phyloP scores from a whole-genome alignment of 192 early-diverging fungal genomes.

The Linnemannia zychae region DNA sequence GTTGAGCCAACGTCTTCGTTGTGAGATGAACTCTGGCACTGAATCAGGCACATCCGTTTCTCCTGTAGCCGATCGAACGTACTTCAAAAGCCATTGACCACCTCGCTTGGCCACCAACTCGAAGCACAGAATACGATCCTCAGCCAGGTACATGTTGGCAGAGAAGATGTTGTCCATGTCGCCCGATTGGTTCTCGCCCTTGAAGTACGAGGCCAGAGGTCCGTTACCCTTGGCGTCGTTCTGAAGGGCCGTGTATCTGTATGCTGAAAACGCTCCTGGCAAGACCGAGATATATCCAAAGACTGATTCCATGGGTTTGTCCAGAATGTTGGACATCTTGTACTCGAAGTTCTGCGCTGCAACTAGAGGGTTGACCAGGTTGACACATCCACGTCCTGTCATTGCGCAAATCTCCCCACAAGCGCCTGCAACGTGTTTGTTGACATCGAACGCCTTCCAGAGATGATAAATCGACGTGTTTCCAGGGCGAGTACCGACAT shows the following conservation, averaged over 20 bases:
- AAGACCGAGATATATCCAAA: slow-evolving; percentile 97
- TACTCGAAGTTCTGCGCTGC: slow-evolving; percentile 90
- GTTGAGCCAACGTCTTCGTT: slow-evolving; percentile 86
- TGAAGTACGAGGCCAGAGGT: slow-evolving; percentile 82
- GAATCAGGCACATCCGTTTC: slow-evolving; percentile 85
- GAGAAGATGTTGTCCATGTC: slow-evolving; percentile 70
- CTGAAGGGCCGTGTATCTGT: slow-evolving; percentile 80
- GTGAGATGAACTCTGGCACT: slow-evolving; percentile 82
- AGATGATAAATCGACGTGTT: slow-evolving; percentile 78
- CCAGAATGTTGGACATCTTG: slow-evolving; percentile 81
- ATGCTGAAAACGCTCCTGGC: slow-evolving; percentile 89
- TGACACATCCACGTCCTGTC: slow-evolving; percentile 65
- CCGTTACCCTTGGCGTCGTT: slow-evolving; percentile 66
- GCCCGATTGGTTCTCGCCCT: slow-evolving; percentile 76
- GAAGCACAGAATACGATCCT: slow-evolving; percentile 86
- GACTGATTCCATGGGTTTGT: slow-evolving; percentile 87
- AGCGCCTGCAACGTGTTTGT: slow-evolving; percentile 80
- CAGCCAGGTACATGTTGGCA: slow-evolving; percentile 77
- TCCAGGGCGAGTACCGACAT: slow-evolving; percentile 86
- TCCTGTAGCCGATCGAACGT: slow-evolving; percentile 75
- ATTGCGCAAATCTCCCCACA: slow-evolving; percentile 89
- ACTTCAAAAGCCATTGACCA: slow-evolving; percentile 76
- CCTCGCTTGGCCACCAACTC: slow-evolving; percentile 82
- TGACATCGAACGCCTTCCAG: slow-evolving; percentile 85
- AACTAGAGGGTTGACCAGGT: slow-evolving; percentile 80